Conservation (phyloP, 2,329 filamentous ascomycete genomes). For the Diaporthe nobilis region DNA sequence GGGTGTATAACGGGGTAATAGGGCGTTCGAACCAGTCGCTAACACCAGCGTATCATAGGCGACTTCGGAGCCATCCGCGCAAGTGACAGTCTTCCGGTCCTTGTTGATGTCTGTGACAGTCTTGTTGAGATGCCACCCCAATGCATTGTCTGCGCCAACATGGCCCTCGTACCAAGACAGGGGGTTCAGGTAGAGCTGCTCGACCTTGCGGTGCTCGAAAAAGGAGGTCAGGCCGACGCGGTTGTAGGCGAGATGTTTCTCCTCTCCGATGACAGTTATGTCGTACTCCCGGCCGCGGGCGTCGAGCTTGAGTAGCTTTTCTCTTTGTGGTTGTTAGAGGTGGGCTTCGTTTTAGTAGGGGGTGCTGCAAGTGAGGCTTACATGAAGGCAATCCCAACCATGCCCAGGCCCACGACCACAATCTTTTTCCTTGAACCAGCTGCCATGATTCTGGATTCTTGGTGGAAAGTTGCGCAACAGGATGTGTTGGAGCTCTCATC, state of each 20-base stretch:
- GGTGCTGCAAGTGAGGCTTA: constrained; percentile 60
- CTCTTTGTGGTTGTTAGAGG: constrained; percentile 64
- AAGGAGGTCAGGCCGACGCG: constrained; percentile 90
- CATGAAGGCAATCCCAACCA: constrained; percentile 94
- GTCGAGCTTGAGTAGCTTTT: constrained; percentile 91
- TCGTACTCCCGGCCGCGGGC: constrained; percentile 81
- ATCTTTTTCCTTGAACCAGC: constrained; percentile 71
- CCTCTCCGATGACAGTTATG: constrained; percentile 88
- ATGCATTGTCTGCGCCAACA: constrained; percentile 70
- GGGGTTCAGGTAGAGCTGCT: constrained; percentile 90
- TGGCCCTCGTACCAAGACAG: constrained; percentile 83
- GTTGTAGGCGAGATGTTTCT: constrained; percentile 90
- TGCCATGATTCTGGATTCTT: constrained; percentile 52
- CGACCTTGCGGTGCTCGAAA: constrained; percentile 87
- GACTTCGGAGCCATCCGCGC: constrained; percentile 77
- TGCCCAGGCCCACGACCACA: constrained; percentile 89
- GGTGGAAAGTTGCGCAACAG: not conserved
- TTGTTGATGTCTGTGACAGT: constrained; percentile 78
- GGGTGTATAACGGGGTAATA: constrained; percentile 79
- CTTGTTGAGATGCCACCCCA: constrained; percentile 82
- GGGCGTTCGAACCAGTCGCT: constrained; percentile 87
- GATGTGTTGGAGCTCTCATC: not conserved
- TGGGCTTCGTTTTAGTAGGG: not conserved
- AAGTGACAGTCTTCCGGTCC: constrained; percentile 75
- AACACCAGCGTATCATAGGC: constrained; percentile 86